phyloP scores from a whole-genome alignment of 169 alveolate species.

The Plasmodium billcollinsi region DNA sequence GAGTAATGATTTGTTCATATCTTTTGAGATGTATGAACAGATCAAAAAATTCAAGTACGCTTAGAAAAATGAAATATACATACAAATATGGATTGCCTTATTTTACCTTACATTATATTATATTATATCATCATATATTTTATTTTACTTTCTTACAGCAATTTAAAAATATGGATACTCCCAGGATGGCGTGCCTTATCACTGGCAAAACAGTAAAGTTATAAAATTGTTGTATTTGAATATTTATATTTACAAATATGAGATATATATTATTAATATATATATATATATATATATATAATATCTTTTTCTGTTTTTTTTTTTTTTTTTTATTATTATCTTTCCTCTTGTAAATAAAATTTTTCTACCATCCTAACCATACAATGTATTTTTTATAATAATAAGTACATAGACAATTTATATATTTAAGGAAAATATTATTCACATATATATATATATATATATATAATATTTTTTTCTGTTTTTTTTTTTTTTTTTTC shows the following conservation, averaged over 20 bases:
- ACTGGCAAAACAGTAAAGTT: conserved; percentile 42
- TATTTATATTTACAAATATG: background rate
- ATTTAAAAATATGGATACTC: conserved; percentile 64
- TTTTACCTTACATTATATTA: background rate
- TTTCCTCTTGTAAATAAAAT: no score
- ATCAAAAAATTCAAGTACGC: conserved; percentile 50
- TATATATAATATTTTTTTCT: no score
- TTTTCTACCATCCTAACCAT: no score
- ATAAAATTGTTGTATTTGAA: background rate
- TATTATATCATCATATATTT: background rate
- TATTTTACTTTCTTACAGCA: conserved; percentile 22
- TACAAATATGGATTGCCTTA: background rate
- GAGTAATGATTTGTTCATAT: conserved; percentile 70
- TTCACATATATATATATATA: no score
- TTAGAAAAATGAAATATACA: background rate
- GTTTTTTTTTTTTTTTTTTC: no score
- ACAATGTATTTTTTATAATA: no score
- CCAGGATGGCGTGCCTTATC: conserved; percentile 77
- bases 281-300: conserved; percentile 11
- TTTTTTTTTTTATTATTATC: background rate
- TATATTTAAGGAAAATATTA: no score
- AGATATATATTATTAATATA: background rate
- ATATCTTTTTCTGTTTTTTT: background rate
- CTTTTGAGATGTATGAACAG: conserved; percentile 63
- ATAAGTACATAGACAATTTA: no score